Evolutionary conservation across 352 stramenopile species (phyloP), one percentile per base, ranked within the genome.

Genomic region (Globisporangium acanthophoron): DNA sequence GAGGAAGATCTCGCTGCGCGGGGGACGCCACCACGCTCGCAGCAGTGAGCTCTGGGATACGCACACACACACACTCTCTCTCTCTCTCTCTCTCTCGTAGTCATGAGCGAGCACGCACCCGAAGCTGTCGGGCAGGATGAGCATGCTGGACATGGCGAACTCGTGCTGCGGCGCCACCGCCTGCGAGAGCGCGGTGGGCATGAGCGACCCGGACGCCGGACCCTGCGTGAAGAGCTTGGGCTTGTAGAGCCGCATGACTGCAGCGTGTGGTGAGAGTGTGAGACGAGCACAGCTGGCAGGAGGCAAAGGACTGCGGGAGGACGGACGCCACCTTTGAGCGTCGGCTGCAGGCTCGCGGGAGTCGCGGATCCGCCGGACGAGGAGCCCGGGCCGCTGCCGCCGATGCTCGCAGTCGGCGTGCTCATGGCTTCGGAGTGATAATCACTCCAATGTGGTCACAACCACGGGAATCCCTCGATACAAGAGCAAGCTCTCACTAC

Each of bases 231-330:
- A 88, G 31, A 97, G 70, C 66, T 81, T 81, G 24, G 89, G 89
- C 65, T 96, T 96, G 78, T 96, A 97, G 27, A 97, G 65, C 16
- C 89, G 82, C 89, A 97, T 97, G 18, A 97, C 89, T 92, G 33
- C 37, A 6, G 9, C 33, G 9, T 9, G 33, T 18, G 16, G 45
- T 1, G 41, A n/a, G 18, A 24, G 12, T 33, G 50, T 45, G 24
- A 56, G 29, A 24, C 31, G 21, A 31, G 11, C 43, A 18, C 27
- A 11, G 0, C 9, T 47, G 41, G 16, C 1, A 47, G 5, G 12
- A 45, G 24, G 1, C 24, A 27, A 27, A 21, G 5, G n/a, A 12
- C 18, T 11, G 43, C 18, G 8, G 12, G 44, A 44, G 16, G 13
- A 31, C 0, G 9, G 33, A 47, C 5, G 46, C 5, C 31, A 89